These are phyloP conservation scores for Adansonia rubrostipa DNA, from an alignment of 441 rosid species.

Conservation along the genomic window DNA sequence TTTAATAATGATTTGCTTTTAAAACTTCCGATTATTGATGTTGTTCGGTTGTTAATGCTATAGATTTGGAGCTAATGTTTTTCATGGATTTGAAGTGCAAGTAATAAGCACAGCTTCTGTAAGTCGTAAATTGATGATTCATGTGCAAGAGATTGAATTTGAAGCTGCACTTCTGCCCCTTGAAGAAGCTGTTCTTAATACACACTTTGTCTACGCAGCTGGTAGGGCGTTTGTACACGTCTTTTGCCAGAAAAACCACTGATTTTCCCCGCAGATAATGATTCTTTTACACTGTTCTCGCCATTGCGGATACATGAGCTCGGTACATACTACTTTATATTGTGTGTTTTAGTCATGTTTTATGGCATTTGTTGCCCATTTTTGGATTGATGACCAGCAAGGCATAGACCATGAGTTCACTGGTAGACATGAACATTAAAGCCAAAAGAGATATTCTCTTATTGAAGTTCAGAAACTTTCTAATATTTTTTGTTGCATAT, in stretches of 20 bases:
- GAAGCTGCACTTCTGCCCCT: constrained; percentile 68
- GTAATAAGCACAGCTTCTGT: constrained; percentile 75
- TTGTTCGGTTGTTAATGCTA: constrained; percentile 12
- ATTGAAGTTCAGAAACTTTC: neutral
- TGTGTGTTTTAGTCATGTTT: neutral
- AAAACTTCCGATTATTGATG: neutral
- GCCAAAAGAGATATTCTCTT: neutral
- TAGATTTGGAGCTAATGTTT: constrained; percentile 92
- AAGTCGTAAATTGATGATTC: constrained; percentile 69
- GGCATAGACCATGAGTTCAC: neutral
- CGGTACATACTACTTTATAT: neutral
- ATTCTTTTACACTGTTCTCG: neutral
- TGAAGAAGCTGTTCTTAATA: constrained; percentile 76
- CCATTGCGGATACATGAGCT: neutral
- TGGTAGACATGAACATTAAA: neutral
- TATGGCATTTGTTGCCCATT: neutral
- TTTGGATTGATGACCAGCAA: neutral
- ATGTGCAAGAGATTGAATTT: constrained; percentile 67
- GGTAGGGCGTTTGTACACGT: constrained; percentile 51
- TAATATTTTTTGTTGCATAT: neutral
- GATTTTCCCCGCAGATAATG: neutral
- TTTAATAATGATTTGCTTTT: neutral
- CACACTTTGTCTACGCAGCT: constrained; percentile 90
- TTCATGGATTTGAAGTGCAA: constrained; percentile 89
- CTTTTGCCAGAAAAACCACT: neutral